Evolutionary conservation across 345 rosid species (phyloP), one percentile per base, ranked within the genome.

Genomic region (Alliaria petiolata): DNA sequence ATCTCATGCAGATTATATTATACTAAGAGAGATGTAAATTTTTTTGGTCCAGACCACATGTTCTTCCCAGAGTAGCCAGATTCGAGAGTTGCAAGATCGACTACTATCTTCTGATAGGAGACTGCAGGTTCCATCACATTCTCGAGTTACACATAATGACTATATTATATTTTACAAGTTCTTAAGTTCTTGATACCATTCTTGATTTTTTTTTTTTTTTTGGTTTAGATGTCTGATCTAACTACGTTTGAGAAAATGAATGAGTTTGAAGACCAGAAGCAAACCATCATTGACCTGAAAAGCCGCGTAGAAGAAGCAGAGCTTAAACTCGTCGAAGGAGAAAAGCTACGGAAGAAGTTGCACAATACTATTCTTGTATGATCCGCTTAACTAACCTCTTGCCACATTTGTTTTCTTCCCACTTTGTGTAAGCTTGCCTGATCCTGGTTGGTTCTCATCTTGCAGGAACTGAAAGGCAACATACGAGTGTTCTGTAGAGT

Each of bases 401-500:
- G 2, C 31, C 52, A 42, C 45, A 14, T 54, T 25, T 44, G 4
- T 26, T 44, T 25, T 52, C 30, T 15, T 28, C n/a, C 14, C 26
- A 9, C 56, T 20, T 11, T 51, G 34, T 36, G 63, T 62, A 42
- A 68, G 40, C 69, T 76, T 40, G 47, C 52, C 56, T 63, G 62
- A 77, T 52, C 16, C 8, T 1, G 61, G 20, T 40, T 61, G 33
- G 55, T 35, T 75, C 17, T 67, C 68, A 35, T 75, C 73, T 76
- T 78, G 42, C 80, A 91, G 99, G 99, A 95, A 82, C 61, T 95
- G 75, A 91, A 95, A 73, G 99, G 99, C 43, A 95, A 95, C 76
- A 95, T 95, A 65, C 95, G 99, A 17, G 99, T 95, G 31, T 95
- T 95, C 81, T 95, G 99, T 78, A 88, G 99, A 79, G 96, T 95